phyloP scores from a whole-genome alignment of 768 basidiomycete species.

The Psilocybe cyanescens region DNA sequence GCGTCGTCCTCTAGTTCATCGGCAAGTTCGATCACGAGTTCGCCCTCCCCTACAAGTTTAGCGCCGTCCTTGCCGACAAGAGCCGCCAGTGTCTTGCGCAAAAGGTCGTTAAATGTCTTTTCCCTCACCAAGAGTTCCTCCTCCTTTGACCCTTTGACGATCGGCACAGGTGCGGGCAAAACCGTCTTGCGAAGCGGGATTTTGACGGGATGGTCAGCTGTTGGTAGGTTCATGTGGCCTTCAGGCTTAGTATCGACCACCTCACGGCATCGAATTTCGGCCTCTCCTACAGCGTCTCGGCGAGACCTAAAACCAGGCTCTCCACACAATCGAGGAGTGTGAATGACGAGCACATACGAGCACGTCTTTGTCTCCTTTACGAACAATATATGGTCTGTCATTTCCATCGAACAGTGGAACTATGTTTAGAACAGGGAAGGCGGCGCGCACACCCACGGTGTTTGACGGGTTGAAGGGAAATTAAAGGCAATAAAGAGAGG shows the following conservation, averaged over 20 bases:
- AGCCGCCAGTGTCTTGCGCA: slow-evolving; percentile 43
- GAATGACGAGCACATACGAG: slow-evolving; percentile 90
- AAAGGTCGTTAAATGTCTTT: slow-evolving; percentile 34
- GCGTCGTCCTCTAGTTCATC: slow-evolving; percentile 46
- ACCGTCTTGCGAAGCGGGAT: slow-evolving; percentile 52
- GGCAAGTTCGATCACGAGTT: slow-evolving; percentile 48
- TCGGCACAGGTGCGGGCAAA: slow-evolving; percentile 41
- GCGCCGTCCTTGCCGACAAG: slow-evolving; percentile 29
- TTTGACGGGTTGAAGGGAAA: slow-evolving; percentile 19
- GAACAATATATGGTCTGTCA: slow-evolving; percentile 87
- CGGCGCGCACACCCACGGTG: slow-evolving; percentile 17
- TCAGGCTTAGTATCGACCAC: slow-evolving; percentile 50
- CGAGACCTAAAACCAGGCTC: slow-evolving; percentile 91
- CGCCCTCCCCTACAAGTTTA: slow-evolving; percentile 21
- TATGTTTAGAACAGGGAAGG: slow-evolving; percentile 35
- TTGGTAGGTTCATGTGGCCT: slow-evolving; percentile 40
- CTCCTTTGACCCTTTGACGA: slow-evolving; percentile 20
- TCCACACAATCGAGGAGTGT: slow-evolving; percentile 92
- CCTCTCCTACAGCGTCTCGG: slow-evolving; percentile 66
- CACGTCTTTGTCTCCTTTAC: slow-evolving; percentile 95
- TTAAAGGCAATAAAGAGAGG: slow-evolving; percentile 16
- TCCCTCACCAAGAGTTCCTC: slow-evolving; percentile 24
- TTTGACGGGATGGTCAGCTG: slow-evolving; percentile 61
- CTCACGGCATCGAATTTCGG: slow-evolving; percentile 79
- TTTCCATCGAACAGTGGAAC: slow-evolving; percentile 97